Evolutionary conservation across 345 rosid genomes (phyloP).

Genomic region (Linum usitatissimum): DNA sequence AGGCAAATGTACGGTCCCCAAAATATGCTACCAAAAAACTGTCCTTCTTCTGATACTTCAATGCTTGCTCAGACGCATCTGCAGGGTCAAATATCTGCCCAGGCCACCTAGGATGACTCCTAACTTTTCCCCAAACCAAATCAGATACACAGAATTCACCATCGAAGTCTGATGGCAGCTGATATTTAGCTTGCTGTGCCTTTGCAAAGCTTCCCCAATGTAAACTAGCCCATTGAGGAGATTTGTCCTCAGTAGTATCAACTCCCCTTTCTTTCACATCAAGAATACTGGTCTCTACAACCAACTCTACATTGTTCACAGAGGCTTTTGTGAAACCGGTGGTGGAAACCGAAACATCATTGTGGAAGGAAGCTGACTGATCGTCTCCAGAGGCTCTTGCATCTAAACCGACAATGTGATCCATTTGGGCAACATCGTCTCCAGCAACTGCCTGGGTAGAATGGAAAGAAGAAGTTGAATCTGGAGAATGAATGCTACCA

Average conservation of each 20-base stretch:
- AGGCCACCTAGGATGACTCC: conserved; percentile 88
- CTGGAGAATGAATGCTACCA: conserved; percentile 3
- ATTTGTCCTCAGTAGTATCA: conserved; percentile 21
- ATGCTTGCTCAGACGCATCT: conserved; percentile 56
- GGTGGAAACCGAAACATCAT: neutral
- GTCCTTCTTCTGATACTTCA: conserved; percentile 48
- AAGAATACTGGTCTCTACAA: conserved; percentile 21
- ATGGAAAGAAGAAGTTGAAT: conserved; percentile 7
- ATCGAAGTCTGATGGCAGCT: conserved; percentile 31
- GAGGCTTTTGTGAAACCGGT: neutral
- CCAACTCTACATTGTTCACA: conserved; percentile 4
- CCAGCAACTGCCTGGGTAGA: conserved; percentile 5
- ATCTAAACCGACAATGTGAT: conserved; percentile 7
- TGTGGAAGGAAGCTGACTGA: neutral
- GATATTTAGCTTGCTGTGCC: conserved; percentile 30
- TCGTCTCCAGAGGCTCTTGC: conserved; percentile 10
- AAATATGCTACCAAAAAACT: conserved; percentile 61
- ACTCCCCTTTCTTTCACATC: conserved; percentile 30
- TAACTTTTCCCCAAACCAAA: conserved; percentile 70
- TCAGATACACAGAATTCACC: conserved; percentile 41
- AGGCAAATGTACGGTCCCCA: conserved; percentile 70
- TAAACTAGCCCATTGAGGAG: conserved; percentile 9
- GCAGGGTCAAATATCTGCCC: conserved; percentile 64
- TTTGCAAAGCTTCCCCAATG: conserved; percentile 18
- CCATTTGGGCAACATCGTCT: conserved; percentile 11